Evolutionary conservation across 2,329 filamentous ascomycete species (phyloP).

Genomic region (Stachybotrys chartarum): DNA sequence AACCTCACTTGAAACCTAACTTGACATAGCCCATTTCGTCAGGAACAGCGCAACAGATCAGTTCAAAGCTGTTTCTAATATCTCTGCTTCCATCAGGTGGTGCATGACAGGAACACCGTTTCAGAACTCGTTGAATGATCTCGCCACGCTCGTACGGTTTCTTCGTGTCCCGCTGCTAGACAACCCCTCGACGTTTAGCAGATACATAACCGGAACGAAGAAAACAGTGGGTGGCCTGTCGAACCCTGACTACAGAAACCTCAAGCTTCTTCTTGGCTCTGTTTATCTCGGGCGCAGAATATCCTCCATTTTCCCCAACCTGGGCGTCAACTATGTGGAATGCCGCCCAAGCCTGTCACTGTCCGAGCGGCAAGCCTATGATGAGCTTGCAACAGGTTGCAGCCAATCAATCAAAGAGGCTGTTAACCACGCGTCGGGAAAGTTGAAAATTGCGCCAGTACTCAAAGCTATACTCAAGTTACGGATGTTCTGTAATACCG

Average conservation of each 20-base stretch:
- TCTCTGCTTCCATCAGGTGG: constrained; percentile 38
- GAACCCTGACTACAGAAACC: neutral
- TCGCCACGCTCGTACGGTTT: constrained; percentile 16
- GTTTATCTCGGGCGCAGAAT: neutral
- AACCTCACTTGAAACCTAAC: neutral
- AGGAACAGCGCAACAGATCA: constrained; percentile 36
- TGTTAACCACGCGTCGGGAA: neutral
- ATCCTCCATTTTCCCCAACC: neutral
- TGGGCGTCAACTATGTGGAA: neutral
- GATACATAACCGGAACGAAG: constrained; percentile 1
- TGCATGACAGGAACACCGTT: constrained; percentile 44
- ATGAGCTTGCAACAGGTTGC: neutral
- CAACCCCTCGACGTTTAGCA: neutral
- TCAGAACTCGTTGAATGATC: constrained; percentile 42
- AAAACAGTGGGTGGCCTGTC: neutral
- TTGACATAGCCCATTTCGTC: constrained; percentile 32
- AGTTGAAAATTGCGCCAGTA: neutral
- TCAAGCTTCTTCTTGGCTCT: neutral
- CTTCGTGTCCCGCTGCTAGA: constrained; percentile 1
- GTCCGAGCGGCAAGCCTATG: neutral
- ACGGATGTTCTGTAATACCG: constrained; percentile 3
- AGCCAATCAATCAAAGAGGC: neutral
- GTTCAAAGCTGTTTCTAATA: constrained; percentile 29
- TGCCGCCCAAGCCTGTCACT: neutral
- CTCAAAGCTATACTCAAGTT: neutral